Conservation (phyloP, 352 stramenopile species). For the Phytopythium helicoides region DNA sequence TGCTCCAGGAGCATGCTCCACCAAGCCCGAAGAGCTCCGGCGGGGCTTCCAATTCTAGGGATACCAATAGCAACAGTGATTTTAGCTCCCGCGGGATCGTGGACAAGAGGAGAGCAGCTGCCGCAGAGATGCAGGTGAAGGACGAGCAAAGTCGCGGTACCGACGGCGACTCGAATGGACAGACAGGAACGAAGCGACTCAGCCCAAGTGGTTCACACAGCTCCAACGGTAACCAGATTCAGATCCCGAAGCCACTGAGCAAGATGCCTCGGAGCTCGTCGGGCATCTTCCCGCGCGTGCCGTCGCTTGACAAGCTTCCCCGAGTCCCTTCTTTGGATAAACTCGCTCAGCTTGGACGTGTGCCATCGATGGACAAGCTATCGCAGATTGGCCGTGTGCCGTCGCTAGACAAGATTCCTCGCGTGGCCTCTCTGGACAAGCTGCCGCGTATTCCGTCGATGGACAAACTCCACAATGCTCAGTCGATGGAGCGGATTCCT, state of each 20-base stretch:
- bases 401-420: conserved; percentile 69
- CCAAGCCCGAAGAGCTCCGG: no score
- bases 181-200: conserved; percentile 29
- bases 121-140: conserved; percentile 32
- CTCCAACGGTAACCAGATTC: conserved; percentile 57
- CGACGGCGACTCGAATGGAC: conserved; percentile 16
- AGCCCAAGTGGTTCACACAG: conserved; percentile 39
- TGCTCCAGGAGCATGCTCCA: conserved; percentile 64
- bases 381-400: conserved; percentile 54
- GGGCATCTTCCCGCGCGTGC: conserved; percentile 75
- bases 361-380: conserved; percentile 76
- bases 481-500: conserved; percentile 46
- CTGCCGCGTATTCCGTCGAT: conserved; percentile 66
- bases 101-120: conserved; percentile 15
- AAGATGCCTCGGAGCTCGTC: conserved; percentile 81
- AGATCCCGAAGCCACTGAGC: conserved; percentile 70
- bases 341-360: conserved; percentile 49
- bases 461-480: conserved; percentile 55
- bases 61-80: background rate
- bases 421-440: conserved; percentile 71
- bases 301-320: conserved; percentile 68
- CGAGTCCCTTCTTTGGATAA: conserved; percentile 61
- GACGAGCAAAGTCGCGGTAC: no score
- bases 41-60: no score
- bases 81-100: background rate